Percentiles rank a stretch among this genome's conserved stretches.
Conservation (phyloP, 2,329 filamentous ascomycete genomes). For the Botryotinia globosa region DNA sequence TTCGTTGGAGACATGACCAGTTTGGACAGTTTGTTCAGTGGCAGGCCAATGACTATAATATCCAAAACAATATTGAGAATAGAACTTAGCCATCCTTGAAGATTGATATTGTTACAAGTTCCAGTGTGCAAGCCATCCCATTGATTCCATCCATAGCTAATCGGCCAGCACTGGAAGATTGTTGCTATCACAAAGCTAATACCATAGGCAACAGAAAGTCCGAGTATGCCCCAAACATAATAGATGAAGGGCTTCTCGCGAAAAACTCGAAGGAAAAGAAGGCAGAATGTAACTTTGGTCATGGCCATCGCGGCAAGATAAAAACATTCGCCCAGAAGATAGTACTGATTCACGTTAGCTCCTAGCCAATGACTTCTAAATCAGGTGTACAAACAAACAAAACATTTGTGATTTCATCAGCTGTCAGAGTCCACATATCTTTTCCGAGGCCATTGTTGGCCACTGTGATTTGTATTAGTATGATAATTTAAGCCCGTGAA, state of each 20-base stretch:
- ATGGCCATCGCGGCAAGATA: conserved; percentile 21
- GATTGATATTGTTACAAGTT: conserved; percentile 49
- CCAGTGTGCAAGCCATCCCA: conserved; percentile 50
- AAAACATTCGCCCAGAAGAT: conserved; percentile 20
- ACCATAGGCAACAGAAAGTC: conserved; percentile 35
- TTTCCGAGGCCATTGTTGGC: conserved; percentile 19
- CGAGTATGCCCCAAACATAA: conserved; percentile 30
- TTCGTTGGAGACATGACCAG: conserved; percentile 47
- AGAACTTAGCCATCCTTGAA: conserved; percentile 50
- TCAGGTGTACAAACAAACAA: background rate
- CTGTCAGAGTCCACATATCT: conserved; percentile 17
- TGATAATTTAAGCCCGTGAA: background rate
- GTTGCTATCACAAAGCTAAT: conserved; percentile 16
- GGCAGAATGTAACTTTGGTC: conserved; percentile 49
- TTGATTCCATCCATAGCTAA: conserved; percentile 50
- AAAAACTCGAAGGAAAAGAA: conserved; percentile 56
- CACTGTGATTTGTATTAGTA: background rate
- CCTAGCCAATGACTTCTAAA: background rate
- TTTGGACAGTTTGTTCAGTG: conserved; percentile 45
- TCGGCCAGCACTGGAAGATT: conserved; percentile 43
- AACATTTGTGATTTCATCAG: conserved; percentile 16
- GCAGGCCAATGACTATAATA: conserved; percentile 50
- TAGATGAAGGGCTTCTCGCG: conserved; percentile 40
- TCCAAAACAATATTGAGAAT: conserved; percentile 52
- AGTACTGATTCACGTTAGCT: conserved; percentile 11